Evolutionary conservation across 345 rosid species (phyloP).

Genomic region (Pistacia vera): DNA sequence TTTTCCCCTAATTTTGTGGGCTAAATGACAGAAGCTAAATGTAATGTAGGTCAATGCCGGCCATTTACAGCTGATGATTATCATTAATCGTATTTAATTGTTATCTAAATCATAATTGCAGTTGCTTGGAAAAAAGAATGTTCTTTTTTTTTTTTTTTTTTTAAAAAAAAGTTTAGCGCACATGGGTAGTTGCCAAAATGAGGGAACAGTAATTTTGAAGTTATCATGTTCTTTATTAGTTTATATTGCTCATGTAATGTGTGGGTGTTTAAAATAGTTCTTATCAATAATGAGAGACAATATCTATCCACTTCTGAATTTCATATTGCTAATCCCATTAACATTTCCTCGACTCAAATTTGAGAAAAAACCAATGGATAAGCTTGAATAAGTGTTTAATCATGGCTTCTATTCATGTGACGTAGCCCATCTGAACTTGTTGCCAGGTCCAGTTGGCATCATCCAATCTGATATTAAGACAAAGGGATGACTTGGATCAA

Average conservation of each 20-base stretch:
- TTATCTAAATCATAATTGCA: background rate
- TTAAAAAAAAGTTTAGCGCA: background rate
- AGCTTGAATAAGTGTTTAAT: background rate
- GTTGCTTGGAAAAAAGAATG: too few species aligned
- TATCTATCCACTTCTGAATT: too few species aligned
- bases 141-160: too few species aligned
- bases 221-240: background rate
- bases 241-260: background rate
- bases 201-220: background rate
- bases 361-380: background rate
- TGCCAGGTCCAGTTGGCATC: background rate
- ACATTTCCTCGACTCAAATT: background rate
- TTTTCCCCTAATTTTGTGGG: background rate
- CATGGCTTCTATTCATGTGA: background rate
- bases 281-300: background rate
- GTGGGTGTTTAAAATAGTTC: background rate
- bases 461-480: background rate
- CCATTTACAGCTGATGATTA: background rate
- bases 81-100: background rate
- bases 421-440: background rate
- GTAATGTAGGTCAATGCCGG: background rate
- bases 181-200: background rate
- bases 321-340: too few species aligned
- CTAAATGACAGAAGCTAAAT: background rate
- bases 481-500: background rate